These are phyloP conservation scores for Vaccinium macrocarpon DNA, from an alignment of 148 eudicot species.

Conservation along the genomic window DNA sequence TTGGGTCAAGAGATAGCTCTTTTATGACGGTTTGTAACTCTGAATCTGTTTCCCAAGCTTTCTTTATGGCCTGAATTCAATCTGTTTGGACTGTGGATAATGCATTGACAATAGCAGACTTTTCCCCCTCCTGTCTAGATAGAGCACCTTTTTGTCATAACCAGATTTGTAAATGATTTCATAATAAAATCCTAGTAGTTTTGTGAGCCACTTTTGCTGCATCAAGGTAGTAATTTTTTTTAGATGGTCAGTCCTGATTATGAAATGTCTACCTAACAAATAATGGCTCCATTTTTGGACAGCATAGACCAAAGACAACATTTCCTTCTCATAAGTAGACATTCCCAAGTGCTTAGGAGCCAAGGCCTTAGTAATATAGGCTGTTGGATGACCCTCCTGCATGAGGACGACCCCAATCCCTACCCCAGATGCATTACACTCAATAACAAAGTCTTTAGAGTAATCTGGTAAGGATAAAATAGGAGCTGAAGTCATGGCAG, in stretches of 20 bases:
- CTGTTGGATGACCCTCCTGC: too few species aligned
- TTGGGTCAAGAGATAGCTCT: too few species aligned
- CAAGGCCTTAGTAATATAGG: too few species aligned
- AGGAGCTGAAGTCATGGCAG: not conserved
- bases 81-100: not conserved
- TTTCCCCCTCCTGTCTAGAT: not conserved
- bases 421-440: too few species aligned
- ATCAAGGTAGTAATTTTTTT: not conserved
- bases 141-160: not conserved
- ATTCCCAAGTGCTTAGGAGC: too few species aligned
- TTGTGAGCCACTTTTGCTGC: not conserved
- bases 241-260: too few species aligned
- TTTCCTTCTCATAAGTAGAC: too few species aligned
- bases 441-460: too few species aligned
- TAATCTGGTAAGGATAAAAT: slow-evolving; percentile 3
- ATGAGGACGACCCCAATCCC: too few species aligned
- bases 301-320: too few species aligned
- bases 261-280: too few species aligned
- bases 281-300: too few species aligned
- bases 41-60: not conserved
- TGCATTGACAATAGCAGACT: not conserved
- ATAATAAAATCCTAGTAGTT: not conserved
- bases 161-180: not conserved
- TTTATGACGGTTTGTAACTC: not conserved
- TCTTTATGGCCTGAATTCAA: not conserved